Conservation (phyloP, 2,329 filamentous ascomycete species). For the Trichoderma asperellum region DNA sequence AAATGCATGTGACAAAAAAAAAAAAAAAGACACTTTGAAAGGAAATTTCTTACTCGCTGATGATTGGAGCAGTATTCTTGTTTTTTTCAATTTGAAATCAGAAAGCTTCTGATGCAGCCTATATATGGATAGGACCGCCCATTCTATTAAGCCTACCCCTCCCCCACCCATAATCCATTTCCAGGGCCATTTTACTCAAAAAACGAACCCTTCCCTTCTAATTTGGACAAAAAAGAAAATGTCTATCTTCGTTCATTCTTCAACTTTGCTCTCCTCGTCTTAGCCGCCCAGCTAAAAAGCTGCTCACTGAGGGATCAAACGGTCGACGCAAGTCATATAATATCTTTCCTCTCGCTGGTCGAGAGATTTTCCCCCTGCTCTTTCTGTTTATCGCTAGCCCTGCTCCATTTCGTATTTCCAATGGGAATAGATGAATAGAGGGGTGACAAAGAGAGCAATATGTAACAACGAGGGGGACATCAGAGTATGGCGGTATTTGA, state of each 20-base stretch:
- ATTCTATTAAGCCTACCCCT: slow-evolving; percentile 19
- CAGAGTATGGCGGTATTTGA: not conserved
- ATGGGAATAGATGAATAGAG: not conserved
- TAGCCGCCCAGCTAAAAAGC: not conserved
- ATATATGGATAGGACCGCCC: slow-evolving; percentile 1
- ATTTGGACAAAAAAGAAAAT: slow-evolving; percentile 13
- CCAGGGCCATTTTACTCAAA: not conserved
- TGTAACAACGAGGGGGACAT: not conserved
- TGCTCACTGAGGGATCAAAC: not conserved
- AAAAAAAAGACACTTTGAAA: slow-evolving; percentile 10
- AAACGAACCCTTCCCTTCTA: slow-evolving; percentile 6
- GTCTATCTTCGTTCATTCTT: slow-evolving; percentile 26
- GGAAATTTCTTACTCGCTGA: not conserved
- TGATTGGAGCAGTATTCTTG: not conserved
- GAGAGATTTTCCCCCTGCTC: not conserved
- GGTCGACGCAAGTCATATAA: not conserved
- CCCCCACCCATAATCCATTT: not conserved
- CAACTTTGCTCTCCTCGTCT: slow-evolving; percentile 6
- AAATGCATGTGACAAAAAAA: not conserved
- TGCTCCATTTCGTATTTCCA: not conserved
- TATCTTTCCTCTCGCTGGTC: not conserved
- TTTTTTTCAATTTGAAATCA: slow-evolving; percentile 9
- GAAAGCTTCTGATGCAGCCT: slow-evolving; percentile 9
- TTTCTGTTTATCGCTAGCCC: not conserved
- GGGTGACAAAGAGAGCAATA: not conserved